Base-by-base conservation (phyloP, 768 basidiomycete genomes). In the Mycena galopus region DNA sequence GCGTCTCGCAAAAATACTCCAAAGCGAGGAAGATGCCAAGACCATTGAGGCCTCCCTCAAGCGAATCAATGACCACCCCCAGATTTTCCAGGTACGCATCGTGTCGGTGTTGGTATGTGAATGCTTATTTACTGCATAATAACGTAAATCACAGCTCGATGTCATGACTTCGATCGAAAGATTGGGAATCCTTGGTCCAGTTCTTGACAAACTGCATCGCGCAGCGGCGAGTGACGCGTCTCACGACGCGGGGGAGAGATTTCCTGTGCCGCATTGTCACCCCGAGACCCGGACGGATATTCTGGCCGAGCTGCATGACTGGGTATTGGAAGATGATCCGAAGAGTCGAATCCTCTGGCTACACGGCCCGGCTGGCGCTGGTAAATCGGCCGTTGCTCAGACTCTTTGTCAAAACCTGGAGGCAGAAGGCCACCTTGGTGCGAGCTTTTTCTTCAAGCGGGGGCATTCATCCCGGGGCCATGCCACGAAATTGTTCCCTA, bases 361-460 rank as follows among this genome's bases (percentile, higher is more conserved):
- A 4, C 23, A 62, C 23, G 63, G 47, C 1, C 51, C 53, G 8
- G 64, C 53, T 16, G 64, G 53, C 2, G 64, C 53, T 12, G 64
- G 64, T 7, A 65, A 65, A 51, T 65, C 64, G 14, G 64, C 53
- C 9, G 44, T 65, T 19, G 44, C 44, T 16, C 51, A 65, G 53
- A 29, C 53, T 4, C 30, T 65, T 4, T 65, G 64, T 11, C n/a
- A 25, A 23, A 51, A 23, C 23, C 50, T 51, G 4, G 16, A 29
- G 23, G 17, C 32, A 10, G 27, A 39, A 0, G 37, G 23, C 27
- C 32, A 25, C 19, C 51, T 65, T 2, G 63, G 30, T 4, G 59
- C n/a, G 1, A 55, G 63, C 35, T 65, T 65, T 17, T 65, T 65
- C 21, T 65, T 65, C 17, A 56, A 65, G 30, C 33, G 35, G 0